Base-by-base conservation (phyloP, 2,329 filamentous ascomycete genomes). In the Rhytidhysteron rufulum region DNA sequence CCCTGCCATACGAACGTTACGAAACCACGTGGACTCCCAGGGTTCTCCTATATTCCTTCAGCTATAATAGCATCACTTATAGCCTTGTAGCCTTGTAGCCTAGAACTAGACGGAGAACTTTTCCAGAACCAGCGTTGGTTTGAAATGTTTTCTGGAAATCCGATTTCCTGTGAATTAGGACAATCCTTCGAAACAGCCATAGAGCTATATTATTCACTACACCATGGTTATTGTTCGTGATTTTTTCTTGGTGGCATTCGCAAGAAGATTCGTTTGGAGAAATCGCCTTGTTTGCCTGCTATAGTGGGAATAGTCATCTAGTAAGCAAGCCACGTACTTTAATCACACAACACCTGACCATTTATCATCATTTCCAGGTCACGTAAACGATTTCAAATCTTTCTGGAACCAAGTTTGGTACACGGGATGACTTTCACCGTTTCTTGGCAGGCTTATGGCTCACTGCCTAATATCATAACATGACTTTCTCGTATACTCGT, bases 11-110 rank as follows among this genome's bases (percentile, higher is more conserved):
- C n/a, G n/a, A n/a, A n/a, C n/a, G n/a, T n/a, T n/a, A n/a, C 20
- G 62, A 53, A 2, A 63, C 57, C 13, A 64, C 59, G 42, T 63
- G 52, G 1, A 64, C 66, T 13, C 65, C 54, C 0, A 68, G 24
- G 13, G 13, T 27, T 13, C 24, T 27, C 13, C 24, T 27, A 13
- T 27, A 27, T 27, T 27, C 24, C 24, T 27, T 7, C 24, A 27
- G 8, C 24, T 27, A 27, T 27, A 27, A 27, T 27, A 27, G 50
- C 24, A 27, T 27, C 24, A 7, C 13, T 27, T 7, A 7, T 27
- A 27, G 7, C 13, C 24, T 41, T 22, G 17, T 50, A 46, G 4
- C 13, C 24, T 13, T 27, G 7, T 27, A 13, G 7, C 13, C 8
- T 27, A 8, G 24, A 8, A 27, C 13, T 27, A 13, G 13, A 8